phyloP scores from a whole-genome alignment of 2,329 filamentous ascomycete species.

The Escovopsis sp. region DNA sequence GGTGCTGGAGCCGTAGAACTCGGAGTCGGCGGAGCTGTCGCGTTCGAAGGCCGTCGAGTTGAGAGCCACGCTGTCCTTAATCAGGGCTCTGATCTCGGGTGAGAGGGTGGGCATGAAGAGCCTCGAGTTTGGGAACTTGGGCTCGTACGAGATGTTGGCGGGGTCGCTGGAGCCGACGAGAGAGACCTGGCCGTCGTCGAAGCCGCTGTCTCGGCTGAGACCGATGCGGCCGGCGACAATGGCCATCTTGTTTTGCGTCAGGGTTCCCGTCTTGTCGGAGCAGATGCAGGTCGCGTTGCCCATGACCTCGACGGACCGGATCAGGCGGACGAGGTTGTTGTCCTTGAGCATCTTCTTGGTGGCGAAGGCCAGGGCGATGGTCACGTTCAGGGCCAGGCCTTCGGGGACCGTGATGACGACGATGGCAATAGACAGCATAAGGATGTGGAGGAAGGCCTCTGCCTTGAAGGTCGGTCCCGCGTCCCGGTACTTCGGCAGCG shows the following conservation, averaged over 20 bases:
- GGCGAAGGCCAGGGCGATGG: constrained; percentile 45
- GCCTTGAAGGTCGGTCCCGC: constrained; percentile 32
- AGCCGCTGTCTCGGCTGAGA: constrained; percentile 13
- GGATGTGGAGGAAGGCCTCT: constrained; percentile 40
- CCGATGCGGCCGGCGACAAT: constrained; percentile 42
- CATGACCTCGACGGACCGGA: constrained; percentile 48
- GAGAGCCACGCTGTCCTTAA: constrained; percentile 26
- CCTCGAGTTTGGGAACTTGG: constrained; percentile 14
- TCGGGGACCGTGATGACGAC: constrained; percentile 46
- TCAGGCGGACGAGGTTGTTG: constrained; percentile 43
- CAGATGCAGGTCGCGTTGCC: constrained; percentile 48
- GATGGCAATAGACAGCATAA: constrained; percentile 43
- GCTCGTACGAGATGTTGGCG: constrained; percentile 2
- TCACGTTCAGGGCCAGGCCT: constrained; percentile 44
- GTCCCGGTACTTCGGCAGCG: constrained; percentile 19
- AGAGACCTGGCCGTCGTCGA: constrained; percentile 19
- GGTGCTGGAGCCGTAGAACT: constrained; percentile 39
- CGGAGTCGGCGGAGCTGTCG: constrained; percentile 17
- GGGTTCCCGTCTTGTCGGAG: constrained; percentile 50
- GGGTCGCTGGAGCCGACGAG: constrained; percentile 3
- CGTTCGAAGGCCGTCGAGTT: constrained; percentile 41
- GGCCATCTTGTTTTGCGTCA: constrained; percentile 49
- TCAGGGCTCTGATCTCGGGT: constrained; percentile 18
- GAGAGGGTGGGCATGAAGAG: constrained; percentile 17
- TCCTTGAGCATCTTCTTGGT: constrained; percentile 48